Evolutionary conservation across 257 asterid genomes (phyloP), one percentile per base, ranked within the genome.

Genomic region (Rhazya stricta): DNA sequence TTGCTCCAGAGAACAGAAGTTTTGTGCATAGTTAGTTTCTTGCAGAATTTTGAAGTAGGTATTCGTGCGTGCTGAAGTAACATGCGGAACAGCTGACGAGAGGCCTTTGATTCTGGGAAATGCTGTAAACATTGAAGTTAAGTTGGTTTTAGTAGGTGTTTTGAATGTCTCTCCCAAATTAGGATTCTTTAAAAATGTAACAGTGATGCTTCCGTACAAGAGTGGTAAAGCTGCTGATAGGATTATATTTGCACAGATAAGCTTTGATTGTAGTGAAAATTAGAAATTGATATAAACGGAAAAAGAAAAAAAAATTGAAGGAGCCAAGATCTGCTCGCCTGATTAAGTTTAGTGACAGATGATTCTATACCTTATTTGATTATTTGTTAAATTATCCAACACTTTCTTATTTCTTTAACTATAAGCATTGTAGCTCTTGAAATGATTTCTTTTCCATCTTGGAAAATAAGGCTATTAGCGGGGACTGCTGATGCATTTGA

Each of bases 11-110:
- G 74, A 60, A 39, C 41, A 56, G 79, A 74, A 69, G 62, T 68
- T 69, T 50, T 74, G 78, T 73, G 68, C 45, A 72, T 65, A 72
- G 58, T 23, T 65, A 72, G 58, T 23, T 71, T 65, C 51, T 21
- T 16, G 71, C 36, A 67, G 66, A 78, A 57, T 61, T 54, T 57
- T 25, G 45, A 46, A 27, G 73, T 42, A 74, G 71, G 69, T 29
- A 41, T 42, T 73, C 61, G 51, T 66, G 69, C 61, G 50, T 48
- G 61, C 39, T 56, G 67, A 69, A 19, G 50, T 21, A 62, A 29
- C 10, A 21, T 56, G 13, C 53, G 69, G 46, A 69, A 30, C 80
- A 43, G 74, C 65, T 45, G 76, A 51, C n/a, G 63, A 51, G 69
- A 51, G 69, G 71, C 27, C 9, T n/a, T 60, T 15, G 71, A 6